Evolutionary conservation across 345 rosid species (phyloP).

Genomic region (Camelina hispida): DNA sequence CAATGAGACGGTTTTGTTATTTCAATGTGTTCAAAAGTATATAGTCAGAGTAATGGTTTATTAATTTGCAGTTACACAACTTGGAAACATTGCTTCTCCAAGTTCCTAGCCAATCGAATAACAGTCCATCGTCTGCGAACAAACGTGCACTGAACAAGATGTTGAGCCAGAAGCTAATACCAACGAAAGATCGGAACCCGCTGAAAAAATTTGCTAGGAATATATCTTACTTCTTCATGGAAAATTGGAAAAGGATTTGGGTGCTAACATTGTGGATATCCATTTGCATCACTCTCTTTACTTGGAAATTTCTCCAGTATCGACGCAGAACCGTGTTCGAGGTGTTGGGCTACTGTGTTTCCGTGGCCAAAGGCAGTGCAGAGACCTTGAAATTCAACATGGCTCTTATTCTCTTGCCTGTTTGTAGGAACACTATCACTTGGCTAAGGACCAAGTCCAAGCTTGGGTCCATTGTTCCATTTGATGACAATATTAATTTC

Average conservation of each 20-base stretch:
- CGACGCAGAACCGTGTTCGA: slow-evolving; percentile 61
- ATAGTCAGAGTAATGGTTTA: background rate
- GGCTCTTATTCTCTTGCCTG: slow-evolving; percentile 84
- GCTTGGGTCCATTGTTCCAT: slow-evolving; percentile 63
- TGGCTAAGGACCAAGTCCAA: slow-evolving; percentile 73
- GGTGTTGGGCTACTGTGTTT: slow-evolving; percentile 76
- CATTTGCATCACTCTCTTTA: slow-evolving; percentile 66
- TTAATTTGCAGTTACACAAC: slow-evolving; percentile 65
- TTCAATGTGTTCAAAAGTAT: background rate
- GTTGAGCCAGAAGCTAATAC: slow-evolving; percentile 74
- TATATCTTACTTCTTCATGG: slow-evolving; percentile 61
- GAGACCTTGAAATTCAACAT: slow-evolving; percentile 81
- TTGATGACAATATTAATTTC: slow-evolving; percentile 82
- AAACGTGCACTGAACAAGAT: slow-evolving; percentile 67
- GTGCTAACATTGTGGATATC: slow-evolving; percentile 66
- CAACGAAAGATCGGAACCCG: slow-evolving; percentile 66
- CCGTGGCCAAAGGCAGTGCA: slow-evolving; percentile 81
- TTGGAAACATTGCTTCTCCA: slow-evolving; percentile 73
- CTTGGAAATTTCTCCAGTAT: slow-evolving; percentile 84
- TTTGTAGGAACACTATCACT: slow-evolving; percentile 80
- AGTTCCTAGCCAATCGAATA: slow-evolving; percentile 64
- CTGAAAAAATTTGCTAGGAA: slow-evolving; percentile 52
- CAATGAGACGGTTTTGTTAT: background rate
- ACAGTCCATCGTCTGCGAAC: slow-evolving; percentile 45
- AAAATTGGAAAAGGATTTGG: slow-evolving; percentile 87